Percentiles rank a stretch among this genome's conserved stretches.
These are phyloP conservation scores for Davidsoniella australis DNA, from an alignment of 2,329 filamentous ascomycete species.

Conservation along the genomic window DNA sequence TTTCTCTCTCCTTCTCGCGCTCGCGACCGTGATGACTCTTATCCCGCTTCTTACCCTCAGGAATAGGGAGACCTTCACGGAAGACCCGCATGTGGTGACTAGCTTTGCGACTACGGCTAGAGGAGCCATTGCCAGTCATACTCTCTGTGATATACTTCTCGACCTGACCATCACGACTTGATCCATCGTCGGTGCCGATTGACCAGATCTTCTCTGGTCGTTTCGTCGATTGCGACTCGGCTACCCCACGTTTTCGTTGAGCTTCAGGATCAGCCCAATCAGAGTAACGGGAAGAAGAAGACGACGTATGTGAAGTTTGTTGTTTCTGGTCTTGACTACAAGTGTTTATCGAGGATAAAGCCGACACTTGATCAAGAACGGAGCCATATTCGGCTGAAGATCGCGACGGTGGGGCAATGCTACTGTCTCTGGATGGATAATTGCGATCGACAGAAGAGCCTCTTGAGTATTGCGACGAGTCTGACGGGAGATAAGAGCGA, in stretches of 20 bases:
- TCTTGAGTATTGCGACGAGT: background rate
- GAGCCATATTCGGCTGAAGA: conserved; percentile 5
- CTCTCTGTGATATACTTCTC: conserved; percentile 48
- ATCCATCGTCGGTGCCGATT: conserved; percentile 33
- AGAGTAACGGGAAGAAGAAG: background rate
- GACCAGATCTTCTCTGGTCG: conserved; percentile 46
- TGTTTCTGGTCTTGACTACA: conserved; percentile 1
- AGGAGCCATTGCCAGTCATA: conserved; percentile 42
- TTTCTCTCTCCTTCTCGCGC: conserved; percentile 6
- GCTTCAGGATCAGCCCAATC: conserved; percentile 3
- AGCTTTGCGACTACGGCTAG: conserved; percentile 47
- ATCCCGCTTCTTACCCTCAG: conserved; percentile 38
- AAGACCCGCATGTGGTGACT: conserved; percentile 52
- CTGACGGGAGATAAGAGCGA: background rate
- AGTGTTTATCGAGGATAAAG: background rate
- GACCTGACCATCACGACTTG: conserved; percentile 33
- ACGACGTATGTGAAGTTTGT: background rate
- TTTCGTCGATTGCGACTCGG: conserved; percentile 14
- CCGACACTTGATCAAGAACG: background rate
- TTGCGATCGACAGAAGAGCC: conserved; percentile 5
- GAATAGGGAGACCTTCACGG: conserved; percentile 44
- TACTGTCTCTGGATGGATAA: conserved; percentile 8
- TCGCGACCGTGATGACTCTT: conserved; percentile 10
- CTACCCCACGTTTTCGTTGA: conserved; percentile 1
- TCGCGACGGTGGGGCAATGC: conserved; percentile 5